These are phyloP conservation scores for Dioscorea cayenensis DNA, from an alignment of 116 monocot species.

Conservation along the genomic window DNA sequence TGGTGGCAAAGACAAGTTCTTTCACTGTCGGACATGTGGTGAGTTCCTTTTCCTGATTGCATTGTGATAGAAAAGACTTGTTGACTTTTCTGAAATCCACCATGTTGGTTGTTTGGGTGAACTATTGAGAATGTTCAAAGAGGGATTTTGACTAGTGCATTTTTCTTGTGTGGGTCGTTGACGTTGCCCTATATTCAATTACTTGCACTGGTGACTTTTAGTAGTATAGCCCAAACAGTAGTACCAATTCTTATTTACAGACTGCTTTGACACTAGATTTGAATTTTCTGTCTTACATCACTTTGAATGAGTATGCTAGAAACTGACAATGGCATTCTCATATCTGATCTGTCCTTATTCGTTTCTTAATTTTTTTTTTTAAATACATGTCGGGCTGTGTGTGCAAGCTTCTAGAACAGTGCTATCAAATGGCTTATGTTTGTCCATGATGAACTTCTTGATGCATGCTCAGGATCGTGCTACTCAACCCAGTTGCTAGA, in stretches of 20 bases:
- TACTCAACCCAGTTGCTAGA: slow-evolving; percentile 39
- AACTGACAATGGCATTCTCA: too few species aligned
- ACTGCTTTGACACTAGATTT: background rate
- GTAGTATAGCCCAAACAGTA: too few species aligned
- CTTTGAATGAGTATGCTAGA: too few species aligned
- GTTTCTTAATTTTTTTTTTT: too few species aligned
- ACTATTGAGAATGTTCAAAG: too few species aligned
- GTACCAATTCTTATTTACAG: background rate
- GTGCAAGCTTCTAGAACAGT: background rate
- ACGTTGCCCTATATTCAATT: too few species aligned
- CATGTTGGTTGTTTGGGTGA: too few species aligned
- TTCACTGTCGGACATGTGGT: slow-evolving; percentile 82
- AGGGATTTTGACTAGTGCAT: too few species aligned
- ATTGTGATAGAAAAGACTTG: background rate
- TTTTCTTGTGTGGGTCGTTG: too few species aligned
- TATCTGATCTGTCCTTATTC: too few species aligned
- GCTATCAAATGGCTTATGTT: background rate
- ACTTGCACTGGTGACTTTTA: too few species aligned
- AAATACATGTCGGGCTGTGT: background rate
- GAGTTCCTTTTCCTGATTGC: slow-evolving; percentile 1
- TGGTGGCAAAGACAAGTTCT: slow-evolving; percentile 70
- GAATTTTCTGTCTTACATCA: background rate
- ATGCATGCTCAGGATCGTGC: slow-evolving; percentile 50
- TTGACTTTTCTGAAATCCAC: too few species aligned
- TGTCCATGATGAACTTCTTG: background rate